phyloP scores from a whole-genome alignment of 148 eudicot species.

The Hydrangea macrophylla region DNA sequence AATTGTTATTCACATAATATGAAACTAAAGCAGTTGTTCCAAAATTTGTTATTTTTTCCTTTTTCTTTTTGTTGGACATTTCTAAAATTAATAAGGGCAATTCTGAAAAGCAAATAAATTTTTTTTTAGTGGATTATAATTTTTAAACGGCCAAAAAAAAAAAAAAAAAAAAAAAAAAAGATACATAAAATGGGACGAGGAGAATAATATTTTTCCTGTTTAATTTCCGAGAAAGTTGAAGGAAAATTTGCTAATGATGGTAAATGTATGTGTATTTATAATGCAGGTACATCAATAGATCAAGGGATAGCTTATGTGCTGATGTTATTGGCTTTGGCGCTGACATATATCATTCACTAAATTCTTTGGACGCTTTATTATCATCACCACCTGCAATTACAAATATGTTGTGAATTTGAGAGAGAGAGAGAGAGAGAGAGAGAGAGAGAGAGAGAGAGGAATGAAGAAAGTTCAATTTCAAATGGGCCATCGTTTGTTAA shows the following conservation, averaged over 20 bases:
- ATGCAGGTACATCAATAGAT: slow-evolving; percentile 57
- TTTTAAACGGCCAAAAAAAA: no score
- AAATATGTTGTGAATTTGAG: no score
- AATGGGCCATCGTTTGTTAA: background rate
- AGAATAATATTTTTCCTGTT: background rate
- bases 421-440: background rate
- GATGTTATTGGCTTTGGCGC: slow-evolving; percentile 56
- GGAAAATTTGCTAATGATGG: slow-evolving; percentile 11
- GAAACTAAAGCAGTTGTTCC: no score
- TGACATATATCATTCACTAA: slow-evolving; percentile 60
- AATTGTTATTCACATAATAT: no score
- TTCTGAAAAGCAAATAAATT: no score
- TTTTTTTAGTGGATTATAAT: no score
- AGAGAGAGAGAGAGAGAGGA: background rate
- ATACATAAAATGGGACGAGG: no score
- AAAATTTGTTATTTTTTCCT: no score
- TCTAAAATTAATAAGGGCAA: no score
- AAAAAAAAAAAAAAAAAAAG: no score
- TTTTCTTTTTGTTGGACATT: no score
- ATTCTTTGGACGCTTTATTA: background rate
- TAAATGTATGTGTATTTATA: background rate
- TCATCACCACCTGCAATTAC: background rate
- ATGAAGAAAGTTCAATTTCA: no score
- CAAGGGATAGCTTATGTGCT: slow-evolving; percentile 54
- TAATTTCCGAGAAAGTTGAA: slow-evolving; percentile 4